Conservation (phyloP, 2,329 filamentous ascomycete species). For the Xylariaceae sp. region DNA sequence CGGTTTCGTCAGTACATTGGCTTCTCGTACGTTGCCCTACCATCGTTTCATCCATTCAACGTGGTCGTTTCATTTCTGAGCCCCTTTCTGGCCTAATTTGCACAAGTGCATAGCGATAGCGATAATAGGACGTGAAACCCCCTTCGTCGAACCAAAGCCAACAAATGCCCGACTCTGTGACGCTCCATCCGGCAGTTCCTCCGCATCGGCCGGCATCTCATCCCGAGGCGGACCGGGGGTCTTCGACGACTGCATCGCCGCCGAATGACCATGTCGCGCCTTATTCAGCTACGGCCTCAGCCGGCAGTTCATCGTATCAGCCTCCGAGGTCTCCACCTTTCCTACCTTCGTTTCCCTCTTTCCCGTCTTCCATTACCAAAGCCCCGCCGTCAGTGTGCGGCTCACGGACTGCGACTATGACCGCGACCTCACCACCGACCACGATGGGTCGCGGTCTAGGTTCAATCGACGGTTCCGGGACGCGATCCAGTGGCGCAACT, state of each 20-base stretch:
- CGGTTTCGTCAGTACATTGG: not conserved
- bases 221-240: constrained; percentile 5
- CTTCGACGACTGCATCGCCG: constrained; percentile 9
- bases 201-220: constrained; percentile 10
- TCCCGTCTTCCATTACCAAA: constrained; percentile 14
- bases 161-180: constrained; percentile 15
- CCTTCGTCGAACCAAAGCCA: not conserved
- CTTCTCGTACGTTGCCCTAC: constrained; percentile 1
- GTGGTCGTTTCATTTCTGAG: constrained; percentile 17
- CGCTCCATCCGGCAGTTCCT: constrained; percentile 8
- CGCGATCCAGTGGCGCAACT: constrained; percentile 3
- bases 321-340: constrained; percentile 11
- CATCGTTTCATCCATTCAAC: constrained; percentile 18
- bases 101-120: not conserved
- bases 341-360: constrained; percentile 9
- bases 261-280: constrained; percentile 5
- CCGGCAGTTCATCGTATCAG: constrained; percentile 6
- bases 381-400: constrained; percentile 16
- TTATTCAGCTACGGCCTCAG: constrained; percentile 4
- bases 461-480: constrained; percentile 1
- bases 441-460: constrained; percentile 9
- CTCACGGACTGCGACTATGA: constrained; percentile 7
- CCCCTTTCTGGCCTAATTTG: not conserved
- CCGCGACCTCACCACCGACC: constrained; percentile 17
- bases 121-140: constrained; percentile 2